Conservation (phyloP, 1,139 yeast species). For the Taphrina confusa region DNA sequence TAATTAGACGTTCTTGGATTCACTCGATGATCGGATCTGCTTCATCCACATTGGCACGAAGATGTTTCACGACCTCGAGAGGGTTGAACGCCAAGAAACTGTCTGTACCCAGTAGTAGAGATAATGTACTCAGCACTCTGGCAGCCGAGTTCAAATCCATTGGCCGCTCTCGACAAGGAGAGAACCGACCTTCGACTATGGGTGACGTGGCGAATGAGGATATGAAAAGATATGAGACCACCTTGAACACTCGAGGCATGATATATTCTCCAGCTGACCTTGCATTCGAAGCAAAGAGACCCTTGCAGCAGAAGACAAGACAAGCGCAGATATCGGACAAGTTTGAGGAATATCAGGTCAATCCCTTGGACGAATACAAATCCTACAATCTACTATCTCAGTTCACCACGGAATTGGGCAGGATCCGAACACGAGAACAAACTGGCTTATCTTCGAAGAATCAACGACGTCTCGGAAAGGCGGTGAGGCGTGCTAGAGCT, state of each 20-base stretch:
- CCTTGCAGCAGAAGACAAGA: slow-evolving; percentile 8
- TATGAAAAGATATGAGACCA: slow-evolving; percentile 12
- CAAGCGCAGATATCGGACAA: slow-evolving; percentile 1
- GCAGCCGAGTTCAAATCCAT: neutral
- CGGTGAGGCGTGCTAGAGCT: slow-evolving; percentile 59
- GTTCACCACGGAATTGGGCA: slow-evolving; percentile 37
- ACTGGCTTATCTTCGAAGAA: slow-evolving; percentile 36
- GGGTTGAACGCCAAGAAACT: neutral
- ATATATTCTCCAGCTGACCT: slow-evolving; percentile 19
- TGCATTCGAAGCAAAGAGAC: slow-evolving; percentile 28
- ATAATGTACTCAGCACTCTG: neutral
- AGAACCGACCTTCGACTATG: neutral
- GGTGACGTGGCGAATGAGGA: slow-evolving; percentile 12
- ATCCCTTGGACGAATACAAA: slow-evolving; percentile 31
- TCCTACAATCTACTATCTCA: slow-evolving; percentile 23
- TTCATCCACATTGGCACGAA: too few species aligned
- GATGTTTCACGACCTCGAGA: neutral
- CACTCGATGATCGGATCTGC: too few species aligned
- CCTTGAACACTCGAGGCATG: neutral
- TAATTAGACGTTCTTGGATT: too few species aligned
- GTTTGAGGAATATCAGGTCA: slow-evolving; percentile 5
- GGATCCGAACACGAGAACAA: slow-evolving; percentile 36
- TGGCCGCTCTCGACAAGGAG: neutral
- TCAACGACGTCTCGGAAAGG: slow-evolving; percentile 26
- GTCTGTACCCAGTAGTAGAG: neutral